A percentile compares a stretch with the other conserved stretches of the same genome.
These are phyloP conservation scores for Hypoxylon fragiforme DNA, from an alignment of 495 filamentous ascomycete genomes.

Conservation along the genomic window DNA sequence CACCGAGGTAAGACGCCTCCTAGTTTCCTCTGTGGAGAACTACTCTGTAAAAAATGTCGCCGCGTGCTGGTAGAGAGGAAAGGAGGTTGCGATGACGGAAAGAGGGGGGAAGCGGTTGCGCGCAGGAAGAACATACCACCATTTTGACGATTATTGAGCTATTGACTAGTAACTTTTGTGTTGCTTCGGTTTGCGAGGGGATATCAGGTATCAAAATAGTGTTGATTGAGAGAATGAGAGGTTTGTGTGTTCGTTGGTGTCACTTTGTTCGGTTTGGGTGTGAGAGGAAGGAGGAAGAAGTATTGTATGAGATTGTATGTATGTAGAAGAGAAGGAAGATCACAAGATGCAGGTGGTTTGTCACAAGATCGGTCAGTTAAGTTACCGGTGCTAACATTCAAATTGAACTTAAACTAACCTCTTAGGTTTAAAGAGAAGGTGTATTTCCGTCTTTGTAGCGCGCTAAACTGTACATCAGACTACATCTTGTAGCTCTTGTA, in stretches of 20 bases:
- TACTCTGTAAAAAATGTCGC: slow-evolving; percentile 30
- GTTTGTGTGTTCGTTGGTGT: too few relatives aligned
- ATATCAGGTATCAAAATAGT: neutral
- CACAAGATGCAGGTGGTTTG: slow-evolving; percentile 23
- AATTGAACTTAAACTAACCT: too few relatives aligned
- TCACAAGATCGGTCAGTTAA: slow-evolving; percentile 10
- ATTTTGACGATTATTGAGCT: slow-evolving; percentile 20
- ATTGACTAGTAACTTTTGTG: neutral
- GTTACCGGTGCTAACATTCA: neutral
- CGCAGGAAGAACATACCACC: slow-evolving; percentile 32
- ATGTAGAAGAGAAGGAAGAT: too few relatives aligned
- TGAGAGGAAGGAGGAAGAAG: slow-evolving; percentile 3
- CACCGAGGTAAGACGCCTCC: neutral
- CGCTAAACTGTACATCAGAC: too few relatives aligned
- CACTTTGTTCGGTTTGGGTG: too few relatives aligned
- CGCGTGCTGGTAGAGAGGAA: slow-evolving; percentile 1
- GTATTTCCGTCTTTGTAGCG: too few relatives aligned
- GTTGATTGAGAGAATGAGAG: too few relatives aligned
- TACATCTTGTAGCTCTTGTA: too few relatives aligned
- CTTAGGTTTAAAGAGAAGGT: neutral
- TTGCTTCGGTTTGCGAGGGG: neutral
- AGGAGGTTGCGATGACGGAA: neutral
- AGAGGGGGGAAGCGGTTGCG: slow-evolving; percentile 1
- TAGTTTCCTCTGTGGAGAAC: neutral
- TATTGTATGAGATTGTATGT: too few relatives aligned